Evolutionary conservation across 495 filamentous ascomycete genomes (phyloP).

Genomic region (Annulohypoxylon stygium): DNA sequence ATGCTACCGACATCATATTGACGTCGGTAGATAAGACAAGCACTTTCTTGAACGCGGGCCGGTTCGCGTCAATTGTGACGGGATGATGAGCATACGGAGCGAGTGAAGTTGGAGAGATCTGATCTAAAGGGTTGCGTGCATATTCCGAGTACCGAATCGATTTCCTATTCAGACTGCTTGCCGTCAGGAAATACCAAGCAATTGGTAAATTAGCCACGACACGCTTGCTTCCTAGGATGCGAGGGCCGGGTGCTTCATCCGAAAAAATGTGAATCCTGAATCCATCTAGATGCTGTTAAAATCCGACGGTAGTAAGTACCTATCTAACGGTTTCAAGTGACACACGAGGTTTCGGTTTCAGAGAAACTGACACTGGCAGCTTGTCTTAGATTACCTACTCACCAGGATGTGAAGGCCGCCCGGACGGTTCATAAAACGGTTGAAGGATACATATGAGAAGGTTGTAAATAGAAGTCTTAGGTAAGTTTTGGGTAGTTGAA

Average conservation of each 20-base stretch:
- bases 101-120: slow-evolving; percentile 24
- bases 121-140: slow-evolving; percentile 42
- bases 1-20: slow-evolving; percentile 15
- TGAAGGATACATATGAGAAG: slow-evolving; percentile 14
- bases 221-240: background rate
- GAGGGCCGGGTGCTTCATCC: slow-evolving; percentile 49
- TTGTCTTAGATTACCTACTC: slow-evolving; percentile 36
- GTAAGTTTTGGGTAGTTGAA: slow-evolving; percentile 36
- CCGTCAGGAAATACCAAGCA: slow-evolving; percentile 10
- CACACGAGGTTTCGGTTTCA: slow-evolving; percentile 22
- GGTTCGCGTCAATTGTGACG: slow-evolving; percentile 21
- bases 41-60: slow-evolving; percentile 18
- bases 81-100: slow-evolving; percentile 10
- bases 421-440: slow-evolving; percentile 14
- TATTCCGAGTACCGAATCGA: slow-evolving; percentile 36
- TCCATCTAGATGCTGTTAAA: slow-evolving; percentile 12
- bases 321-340: slow-evolving; percentile 38
- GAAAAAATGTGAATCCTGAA: slow-evolving; percentile 23
- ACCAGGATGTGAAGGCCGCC: background rate
- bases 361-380: slow-evolving; percentile 18
- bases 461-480: slow-evolving; percentile 1
- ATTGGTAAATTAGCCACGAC: slow-evolving; percentile 31
- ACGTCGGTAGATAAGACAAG: slow-evolving; percentile 26
- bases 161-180: slow-evolving; percentile 14
- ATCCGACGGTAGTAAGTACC: background rate